Conservation (phyloP, 768 basidiomycete species). For the Sporobolomyces phaffii region DNA sequence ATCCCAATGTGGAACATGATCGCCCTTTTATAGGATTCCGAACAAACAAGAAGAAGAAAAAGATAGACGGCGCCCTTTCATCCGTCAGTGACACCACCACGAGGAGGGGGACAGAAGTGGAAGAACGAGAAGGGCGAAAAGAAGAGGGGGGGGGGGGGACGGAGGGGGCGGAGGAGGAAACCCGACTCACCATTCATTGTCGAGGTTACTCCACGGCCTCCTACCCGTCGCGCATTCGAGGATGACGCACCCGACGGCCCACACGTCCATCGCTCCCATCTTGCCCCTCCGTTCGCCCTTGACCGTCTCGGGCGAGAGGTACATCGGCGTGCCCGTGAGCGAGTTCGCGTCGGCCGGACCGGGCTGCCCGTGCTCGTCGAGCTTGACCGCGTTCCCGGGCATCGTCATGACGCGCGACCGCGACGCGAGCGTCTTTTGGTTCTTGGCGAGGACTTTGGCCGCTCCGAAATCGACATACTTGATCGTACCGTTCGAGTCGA, state of each 20-base stretch:
- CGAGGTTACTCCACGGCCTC: slow-evolving; percentile 97
- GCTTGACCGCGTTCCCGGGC: background rate
- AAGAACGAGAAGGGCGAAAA: background rate
- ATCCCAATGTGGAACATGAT: slow-evolving; percentile 99
- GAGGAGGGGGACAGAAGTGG: too few species aligned
- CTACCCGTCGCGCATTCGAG: slow-evolving; percentile 92
- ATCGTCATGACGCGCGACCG: slow-evolving; percentile 36
- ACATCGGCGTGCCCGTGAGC: slow-evolving; percentile 96
- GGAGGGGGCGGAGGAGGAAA: too few species aligned
- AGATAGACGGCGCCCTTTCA: too few species aligned
- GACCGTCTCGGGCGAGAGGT: slow-evolving; percentile 98
- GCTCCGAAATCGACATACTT: slow-evolving; percentile 98
- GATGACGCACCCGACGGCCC: slow-evolving; percentile 96
- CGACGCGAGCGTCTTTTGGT: slow-evolving; percentile 65
- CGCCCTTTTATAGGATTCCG: too few species aligned
- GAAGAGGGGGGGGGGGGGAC: too few species aligned
- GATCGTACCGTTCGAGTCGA: slow-evolving; percentile 82
- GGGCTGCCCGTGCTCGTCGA: slow-evolving; percentile 3
- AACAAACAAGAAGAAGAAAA: too few species aligned
- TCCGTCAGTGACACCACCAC: too few species aligned
- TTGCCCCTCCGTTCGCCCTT: slow-evolving; percentile 82
- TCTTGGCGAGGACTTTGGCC: slow-evolving; percentile 85
- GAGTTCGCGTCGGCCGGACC: slow-evolving; percentile 49
- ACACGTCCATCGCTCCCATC: slow-evolving; percentile 95
- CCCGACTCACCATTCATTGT: slow-evolving; percentile 98